Conservation (phyloP, 495 filamentous ascomycete genomes). For the Pyrenopolyporus hunteri region DNA sequence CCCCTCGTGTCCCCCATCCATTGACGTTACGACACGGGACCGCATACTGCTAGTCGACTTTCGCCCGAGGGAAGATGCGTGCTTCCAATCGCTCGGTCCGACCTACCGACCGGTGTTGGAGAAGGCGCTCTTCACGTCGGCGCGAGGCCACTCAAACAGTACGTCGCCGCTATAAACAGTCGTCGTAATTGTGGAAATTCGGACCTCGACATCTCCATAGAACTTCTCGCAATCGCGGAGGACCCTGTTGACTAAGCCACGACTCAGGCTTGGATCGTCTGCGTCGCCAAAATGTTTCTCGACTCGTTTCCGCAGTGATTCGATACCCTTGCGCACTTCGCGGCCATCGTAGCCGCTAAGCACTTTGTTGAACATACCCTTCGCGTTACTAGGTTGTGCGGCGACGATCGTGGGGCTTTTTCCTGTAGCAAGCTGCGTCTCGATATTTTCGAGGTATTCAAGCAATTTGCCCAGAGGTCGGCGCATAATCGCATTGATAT, state of each 20-base stretch:
- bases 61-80: conserved; percentile 27
- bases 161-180: conserved; percentile 63
- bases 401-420: conserved; percentile 60
- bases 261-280: conserved; percentile 70
- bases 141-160: conserved; percentile 60
- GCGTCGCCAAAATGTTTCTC: conserved; percentile 96
- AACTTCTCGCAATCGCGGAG: conserved; percentile 79
- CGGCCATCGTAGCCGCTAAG: conserved; percentile 78
- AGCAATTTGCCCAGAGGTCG: conserved; percentile 87
- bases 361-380: conserved; percentile 81
- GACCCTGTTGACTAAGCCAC: conserved; percentile 76
- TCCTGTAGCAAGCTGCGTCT: conserved; percentile 65
- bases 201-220: conserved; percentile 75
- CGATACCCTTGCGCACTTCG: conserved; percentile 83
- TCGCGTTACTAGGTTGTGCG: conserved; percentile 76
- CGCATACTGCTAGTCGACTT: conserved; percentile 27
- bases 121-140: conserved; percentile 60
- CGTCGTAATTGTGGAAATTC: conserved; percentile 66
- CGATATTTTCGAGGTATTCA: conserved; percentile 85
- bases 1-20: conserved; percentile 33
- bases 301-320: conserved; percentile 83
- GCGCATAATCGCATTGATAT: conserved; percentile 85
- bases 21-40: conserved; percentile 17
- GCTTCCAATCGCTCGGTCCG: conserved; percentile 41
- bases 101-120: conserved; percentile 47